phyloP scores from a whole-genome alignment of 441 rosid genomes.

The Viola pubescens region DNA sequence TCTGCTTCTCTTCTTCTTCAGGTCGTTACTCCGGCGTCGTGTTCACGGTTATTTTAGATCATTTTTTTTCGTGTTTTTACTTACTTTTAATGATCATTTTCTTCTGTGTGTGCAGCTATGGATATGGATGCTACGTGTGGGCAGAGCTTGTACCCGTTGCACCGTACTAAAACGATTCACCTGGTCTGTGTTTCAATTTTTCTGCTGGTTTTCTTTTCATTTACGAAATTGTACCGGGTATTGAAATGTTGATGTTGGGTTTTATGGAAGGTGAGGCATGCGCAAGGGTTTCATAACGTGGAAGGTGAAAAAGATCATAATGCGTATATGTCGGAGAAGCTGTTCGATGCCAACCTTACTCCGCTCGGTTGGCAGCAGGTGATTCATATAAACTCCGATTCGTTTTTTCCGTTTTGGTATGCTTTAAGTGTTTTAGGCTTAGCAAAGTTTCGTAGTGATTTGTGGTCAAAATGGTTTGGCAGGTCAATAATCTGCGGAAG shows the following conservation, averaged over 20 bases:
- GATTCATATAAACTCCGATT: background rate
- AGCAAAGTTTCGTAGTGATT: no score
- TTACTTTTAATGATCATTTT: background rate
- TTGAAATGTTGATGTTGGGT: background rate
- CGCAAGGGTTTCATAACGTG: constrained; percentile 50
- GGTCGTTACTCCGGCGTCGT: no score
- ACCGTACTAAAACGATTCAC: constrained; percentile 49
- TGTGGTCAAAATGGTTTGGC: background rate
- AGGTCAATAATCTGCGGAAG: constrained; percentile 41
- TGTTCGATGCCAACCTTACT: constrained; percentile 48
- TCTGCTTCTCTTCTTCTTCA: no score
- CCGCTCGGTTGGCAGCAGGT: constrained; percentile 55
- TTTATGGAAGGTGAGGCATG: constrained; percentile 43
- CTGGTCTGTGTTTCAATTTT: constrained; percentile 31
- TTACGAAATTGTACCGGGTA: background rate
- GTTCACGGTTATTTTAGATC: no score
- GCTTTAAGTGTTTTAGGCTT: no score
- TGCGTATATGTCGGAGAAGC: constrained; percentile 32
- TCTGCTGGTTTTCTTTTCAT: background rate
- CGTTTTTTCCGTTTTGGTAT: no score
- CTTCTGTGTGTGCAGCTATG: constrained; percentile 21
- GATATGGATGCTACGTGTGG: constrained; percentile 33
- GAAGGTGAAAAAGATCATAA: constrained; percentile 34
- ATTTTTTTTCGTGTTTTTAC: no score
- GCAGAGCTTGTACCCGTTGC: constrained; percentile 36